Base-by-base conservation (phyloP, 192 early-diverging fungal genomes). In the Ramicandelaber brevisporus region DNA sequence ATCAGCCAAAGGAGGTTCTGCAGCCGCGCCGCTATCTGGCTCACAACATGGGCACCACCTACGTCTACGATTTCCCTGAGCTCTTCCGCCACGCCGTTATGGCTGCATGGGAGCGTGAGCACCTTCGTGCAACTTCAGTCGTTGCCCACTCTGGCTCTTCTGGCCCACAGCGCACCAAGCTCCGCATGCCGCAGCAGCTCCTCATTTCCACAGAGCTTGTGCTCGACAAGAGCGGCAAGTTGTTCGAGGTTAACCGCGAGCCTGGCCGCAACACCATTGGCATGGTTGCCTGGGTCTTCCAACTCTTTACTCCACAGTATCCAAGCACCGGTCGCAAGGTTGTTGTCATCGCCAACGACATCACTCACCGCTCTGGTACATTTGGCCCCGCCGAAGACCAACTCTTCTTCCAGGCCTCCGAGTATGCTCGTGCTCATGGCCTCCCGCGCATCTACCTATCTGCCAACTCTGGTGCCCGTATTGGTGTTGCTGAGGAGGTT, bases 21-120 rank as follows among this genome's bases (percentile, higher is more conserved):
- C 88, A 93, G 57, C 86, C 88, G 29, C 76, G 79, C 26, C 77
- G 92, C 41, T 88, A 88, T 65, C 85, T 87, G 65, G 88, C 92
- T 20, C 92, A 98, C 39, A 57, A 95, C 31, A 75, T 92, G 70
- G 87, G 85, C 33, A 98, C 92, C 2, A 93, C 88, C 7, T 98
- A 92, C 37, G 81, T 95, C 17, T 98, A 98, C 50, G 92, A 98
- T 47, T 98, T 95, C 65, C 83, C 87, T 9, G 88, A 89, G 29
- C 65, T 98, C 37, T 95, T 98, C 75, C 63, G 76, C 17, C 70
- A 85, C 41, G 73, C 79, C 1, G 49, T 81, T 20, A 71, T 83
- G 26, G 64, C 70, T 27, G 53, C 61, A 33, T 98, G 92, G 92
- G 52, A 51, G 27, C 59, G 61, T 14, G n/a, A n/a, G n/a, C n/a